Evolutionary conservation across 352 stramenopile genomes (phyloP), one percentile per base, ranked within the genome.

Genomic region (Nannochloropsis limnetica): DNA sequence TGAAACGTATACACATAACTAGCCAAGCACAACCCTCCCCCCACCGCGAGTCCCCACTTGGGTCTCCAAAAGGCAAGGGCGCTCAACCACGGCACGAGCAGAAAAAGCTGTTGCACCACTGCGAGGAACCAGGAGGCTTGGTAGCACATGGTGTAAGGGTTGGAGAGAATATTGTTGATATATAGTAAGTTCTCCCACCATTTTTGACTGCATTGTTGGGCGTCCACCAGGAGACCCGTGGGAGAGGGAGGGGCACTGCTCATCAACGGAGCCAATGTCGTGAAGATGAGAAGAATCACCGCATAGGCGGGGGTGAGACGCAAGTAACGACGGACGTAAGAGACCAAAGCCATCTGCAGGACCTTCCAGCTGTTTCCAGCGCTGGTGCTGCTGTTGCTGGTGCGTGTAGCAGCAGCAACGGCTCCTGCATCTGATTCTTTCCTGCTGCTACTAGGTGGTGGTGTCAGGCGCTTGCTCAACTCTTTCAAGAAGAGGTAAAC

Each of bases 1-100:
- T 22, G 15, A 20, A 74, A 74, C 3, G 61, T 86, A 68, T 91
- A 89, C 85, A 93, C 89, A 87, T 93, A 94, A 89, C 89, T 91
- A 45, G 86, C 80, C n/a, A 85, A 44, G 83, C 82, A 90, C 49
- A 89, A 80, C 68, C 31, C 68, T 9, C 89, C 84, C 22, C 86
- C 83, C 43, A 83, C 82, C 6, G 90, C 28, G 82, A 94, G 3
- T 8, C 61, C 61, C n/a, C n/a, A 27, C 20, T 29, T 31, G 61
- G 61, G 61, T 29, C 61, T 74, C 61, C n/a, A 29, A 20, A 74
- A 74, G 61, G 61, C 61, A 8, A 74, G 25, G 11, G 61, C 61
- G 25, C 61, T 74, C 61, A 74, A 6, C 61, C 61, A 74, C 61
- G 61, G 61, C 9, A 74, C 61, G n/a, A 74, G 8, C 11, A 74